Evolutionary conservation across 179 eudicot genomes (phyloP), one percentile per base, ranked within the genome.

Genomic region (Beta corolliflora): DNA sequence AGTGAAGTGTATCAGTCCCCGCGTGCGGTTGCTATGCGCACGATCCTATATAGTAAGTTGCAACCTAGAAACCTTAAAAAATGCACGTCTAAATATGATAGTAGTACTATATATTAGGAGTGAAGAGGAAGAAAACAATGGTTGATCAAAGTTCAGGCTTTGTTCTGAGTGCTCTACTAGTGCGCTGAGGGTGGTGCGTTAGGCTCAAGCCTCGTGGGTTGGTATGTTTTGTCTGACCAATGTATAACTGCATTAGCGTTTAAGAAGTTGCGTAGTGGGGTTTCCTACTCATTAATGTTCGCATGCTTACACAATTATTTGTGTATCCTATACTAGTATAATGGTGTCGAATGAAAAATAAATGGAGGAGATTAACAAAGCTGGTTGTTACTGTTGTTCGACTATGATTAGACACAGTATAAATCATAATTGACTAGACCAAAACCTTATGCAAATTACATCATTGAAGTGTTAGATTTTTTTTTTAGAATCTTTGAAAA

Each of bases 21-120:
- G 83, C 85, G 80, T 83, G 85, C 79, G 65, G 11, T 71, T 74
- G 61, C 71, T 67, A 44, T 78, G 79, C 83, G 77, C 85, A 83
- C 76, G 85, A 80, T 83, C 85, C 83, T 76, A 83, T 71, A 71
- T 19, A 45, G 41, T 36, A n/a, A 19, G 8, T 46, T 71, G 74
- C 13, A 70, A 70, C 54, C 55, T 23, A 23, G 9, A 23, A 65
- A 65, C 52, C 77, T 74, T 54, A 55, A 31, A 59, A 11, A 65
- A 9, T 7, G 11, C 12, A 10, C 13, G 23, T 29, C 44, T 23
- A 23, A 8, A 9, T n/a, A 16, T 63, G 5, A 7, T 63, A 16
- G 67, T 63, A 63, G 67, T 63, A 63, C 67, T 65, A 36, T 71
- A 71, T 21, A 48, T n/a, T 48, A 48, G 41, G 59, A 71, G 75